These are phyloP conservation scores for Adiantum capillusveneris DNA, from an alignment of 75 land plant genomes.

Conservation along the genomic window DNA sequence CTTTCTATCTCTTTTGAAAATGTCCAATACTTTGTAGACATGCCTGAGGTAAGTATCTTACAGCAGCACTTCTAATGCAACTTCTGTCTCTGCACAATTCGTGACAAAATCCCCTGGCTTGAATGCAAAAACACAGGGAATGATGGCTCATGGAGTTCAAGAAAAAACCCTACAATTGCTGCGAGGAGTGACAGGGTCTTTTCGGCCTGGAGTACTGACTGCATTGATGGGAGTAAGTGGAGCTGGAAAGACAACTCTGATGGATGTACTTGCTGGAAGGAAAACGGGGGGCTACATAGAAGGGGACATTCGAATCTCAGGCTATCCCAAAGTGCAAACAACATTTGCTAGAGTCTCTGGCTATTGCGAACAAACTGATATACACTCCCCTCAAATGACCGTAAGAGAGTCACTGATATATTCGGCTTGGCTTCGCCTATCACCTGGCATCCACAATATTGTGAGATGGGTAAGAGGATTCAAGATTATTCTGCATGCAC, in stretches of 20 bases:
- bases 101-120: too few species aligned
- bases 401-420: conserved; percentile 8
- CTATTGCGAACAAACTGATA: conserved; percentile 8
- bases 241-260: conserved; percentile 9
- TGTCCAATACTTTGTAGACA: too few species aligned
- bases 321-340: conserved; percentile 5
- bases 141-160: too few species aligned
- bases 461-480: neutral
- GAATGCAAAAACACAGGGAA: too few species aligned
- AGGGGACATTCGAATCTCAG: conserved; percentile 9
- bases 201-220: conserved; percentile 15
- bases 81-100: too few species aligned
- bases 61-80: too few species aligned
- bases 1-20: too few species aligned
- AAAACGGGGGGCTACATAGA: conserved; percentile 5
- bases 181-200: conserved; percentile 13
- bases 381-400: conserved; percentile 8
- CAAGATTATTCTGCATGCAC: too few species aligned
- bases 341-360: conserved; percentile 12
- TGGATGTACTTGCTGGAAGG: conserved; percentile 10
- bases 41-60: too few species aligned
- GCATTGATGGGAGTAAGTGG: conserved; percentile 10
- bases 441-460: neutral
- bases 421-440: conserved; percentile 10
- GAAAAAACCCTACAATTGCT: conserved; percentile 21